Evolutionary conservation across 768 basidiomycete species (phyloP), one percentile per base, ranked within the genome.

Genomic region (Tulasnella sp.): DNA sequence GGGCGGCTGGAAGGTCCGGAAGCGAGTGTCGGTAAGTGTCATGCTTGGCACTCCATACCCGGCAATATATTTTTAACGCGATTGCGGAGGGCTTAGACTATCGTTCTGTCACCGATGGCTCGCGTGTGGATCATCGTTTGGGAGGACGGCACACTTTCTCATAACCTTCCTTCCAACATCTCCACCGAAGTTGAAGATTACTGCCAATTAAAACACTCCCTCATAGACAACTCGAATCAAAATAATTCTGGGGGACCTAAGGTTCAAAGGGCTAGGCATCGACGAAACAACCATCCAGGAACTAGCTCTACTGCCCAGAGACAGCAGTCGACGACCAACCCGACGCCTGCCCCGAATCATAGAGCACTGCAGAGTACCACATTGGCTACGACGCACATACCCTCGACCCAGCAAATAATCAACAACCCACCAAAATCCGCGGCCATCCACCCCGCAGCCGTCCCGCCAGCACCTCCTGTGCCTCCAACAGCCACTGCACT

Each of bases 61-160:
- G 14, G 16, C 18, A 36, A 34, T 46, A 36, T 16, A 38, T 31
- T 48, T 18, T n/a, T 52, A 10, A 38, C 18, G 34, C 3, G 9
- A 38, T 73, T n/a, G 24, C 18, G 42, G 34, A 7, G 9, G 72
- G 10, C 24, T 1, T 9, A 46, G 73, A 40, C 44, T 16, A 27
- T 40, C n/a, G 73, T n/a, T 40, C n/a, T 74, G 12, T 40, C 73
- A 1, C 73, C 73, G 3, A 42, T 74, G 8, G 16, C 38, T 27
- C 73, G 73, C 14, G 18, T 21, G 39, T 74, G 73, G 73, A 40
- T 74, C 73, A 74, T 74, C 6, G 73, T 74, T 31, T 74, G 38
- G 73, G 73, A 46, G 12, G 73, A 74, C 39, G 73, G 73, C 27
- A 74, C 73, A 42, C 39, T 74, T 2, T 40, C 38, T 14, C 44